Evolutionary conservation across 225 moss, liverwort and hornwort genomes (phyloP).

Genomic region (Pseudisothecium myosuroides): DNA sequence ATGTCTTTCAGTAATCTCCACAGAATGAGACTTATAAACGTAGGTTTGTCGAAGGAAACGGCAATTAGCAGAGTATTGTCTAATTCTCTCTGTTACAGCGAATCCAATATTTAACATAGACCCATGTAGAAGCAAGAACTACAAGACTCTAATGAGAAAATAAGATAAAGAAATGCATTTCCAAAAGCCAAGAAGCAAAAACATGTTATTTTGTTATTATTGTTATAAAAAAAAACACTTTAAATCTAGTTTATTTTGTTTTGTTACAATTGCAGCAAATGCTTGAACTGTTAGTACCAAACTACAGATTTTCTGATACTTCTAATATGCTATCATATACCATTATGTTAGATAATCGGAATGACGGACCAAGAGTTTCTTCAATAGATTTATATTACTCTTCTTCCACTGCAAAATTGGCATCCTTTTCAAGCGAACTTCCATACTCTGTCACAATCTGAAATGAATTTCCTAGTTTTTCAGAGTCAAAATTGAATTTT

Average conservation of each 20-base stretch:
- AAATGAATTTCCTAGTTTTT: background rate
- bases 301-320: background rate
- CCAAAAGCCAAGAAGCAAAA: background rate
- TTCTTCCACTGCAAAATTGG: background rate
- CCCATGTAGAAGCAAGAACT: background rate
- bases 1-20: background rate
- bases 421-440: background rate
- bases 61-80: background rate
- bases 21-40: background rate
- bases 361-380: background rate
- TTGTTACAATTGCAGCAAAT: background rate
- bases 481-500: background rate
- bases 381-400: background rate
- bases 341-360: background rate
- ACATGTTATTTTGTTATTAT: background rate
- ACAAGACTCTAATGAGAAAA: background rate
- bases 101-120: background rate
- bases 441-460: background rate
- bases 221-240: background rate
- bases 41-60: background rate
- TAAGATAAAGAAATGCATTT: background rate
- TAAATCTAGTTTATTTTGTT: background rate
- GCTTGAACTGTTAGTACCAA: background rate
- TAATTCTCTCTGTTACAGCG: background rate
- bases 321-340: background rate